Evolutionary conservation across 768 basidiomycete species (phyloP).

Genomic region (Auricularia heimuer): DNA sequence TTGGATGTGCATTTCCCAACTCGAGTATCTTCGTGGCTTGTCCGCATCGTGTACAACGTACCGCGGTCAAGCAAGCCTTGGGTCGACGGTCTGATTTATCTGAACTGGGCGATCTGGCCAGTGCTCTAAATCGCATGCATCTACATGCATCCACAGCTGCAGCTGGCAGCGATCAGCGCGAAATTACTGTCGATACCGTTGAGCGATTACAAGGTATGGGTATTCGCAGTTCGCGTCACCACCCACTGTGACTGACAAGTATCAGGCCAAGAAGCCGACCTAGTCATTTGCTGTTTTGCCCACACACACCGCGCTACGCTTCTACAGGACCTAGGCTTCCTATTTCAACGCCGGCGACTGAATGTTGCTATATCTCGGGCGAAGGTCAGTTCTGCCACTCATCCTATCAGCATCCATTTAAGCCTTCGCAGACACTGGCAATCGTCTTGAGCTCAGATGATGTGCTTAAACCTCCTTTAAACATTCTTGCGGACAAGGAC

Average conservation of each 20-base stretch:
- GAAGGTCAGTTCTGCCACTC: conserved; percentile 31
- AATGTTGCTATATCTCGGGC: conserved; percentile 47
- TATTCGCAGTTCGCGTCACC: not conserved
- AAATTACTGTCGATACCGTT: conserved; percentile 37
- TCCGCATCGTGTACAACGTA: conserved; percentile 42
- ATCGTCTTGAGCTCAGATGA: conserved; percentile 35
- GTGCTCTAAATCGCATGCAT: conserved; percentile 10
- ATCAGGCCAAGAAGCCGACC: conserved; percentile 43
- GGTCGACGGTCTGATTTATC: conserved; percentile 6
- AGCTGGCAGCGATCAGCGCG: conserved; percentile 13
- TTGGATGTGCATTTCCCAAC: conserved; percentile 29
- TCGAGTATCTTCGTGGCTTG: conserved; percentile 43
- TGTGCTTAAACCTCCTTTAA: conserved; percentile 37
- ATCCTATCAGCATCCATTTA: no score
- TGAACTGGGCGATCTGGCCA: conserved; percentile 10
- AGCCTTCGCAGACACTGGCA: no score
- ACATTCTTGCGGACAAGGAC: conserved; percentile 33
- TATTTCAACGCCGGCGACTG: conserved; percentile 38
- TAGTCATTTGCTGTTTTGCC: conserved; percentile 45
- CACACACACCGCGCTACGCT: conserved; percentile 26
- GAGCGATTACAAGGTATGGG: conserved; percentile 40
- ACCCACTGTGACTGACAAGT: not conserved
- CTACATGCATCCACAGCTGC: conserved; percentile 4
- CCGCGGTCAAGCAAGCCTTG: conserved; percentile 38
- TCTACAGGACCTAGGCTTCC: conserved; percentile 30